A percentile compares a stretch with the other conserved stretches of the same genome.
These are phyloP conservation scores for Lachnellula arida DNA, from an alignment of 2,329 filamentous ascomycete species.

Conservation along the genomic window DNA sequence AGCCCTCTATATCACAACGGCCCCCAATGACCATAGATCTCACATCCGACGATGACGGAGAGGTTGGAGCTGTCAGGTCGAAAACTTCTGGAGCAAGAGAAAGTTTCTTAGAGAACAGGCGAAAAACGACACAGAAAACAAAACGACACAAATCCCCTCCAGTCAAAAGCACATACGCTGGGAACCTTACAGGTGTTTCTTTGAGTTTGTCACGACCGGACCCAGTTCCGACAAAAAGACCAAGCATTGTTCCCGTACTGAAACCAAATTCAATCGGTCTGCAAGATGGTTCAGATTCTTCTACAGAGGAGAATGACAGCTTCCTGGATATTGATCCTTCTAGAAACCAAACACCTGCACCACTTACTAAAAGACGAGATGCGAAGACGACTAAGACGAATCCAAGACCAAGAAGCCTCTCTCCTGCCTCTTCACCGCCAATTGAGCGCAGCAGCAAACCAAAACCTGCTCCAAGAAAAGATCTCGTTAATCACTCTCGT, in stretches of 20 bases:
- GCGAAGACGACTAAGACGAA: background rate
- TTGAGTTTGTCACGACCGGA: constrained; percentile 19
- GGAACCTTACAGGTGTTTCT: constrained; percentile 25
- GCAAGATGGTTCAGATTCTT: background rate
- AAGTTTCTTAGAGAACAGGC: background rate
- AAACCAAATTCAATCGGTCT: background rate
- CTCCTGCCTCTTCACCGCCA: background rate
- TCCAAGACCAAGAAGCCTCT: background rate
- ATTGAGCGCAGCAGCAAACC: background rate
- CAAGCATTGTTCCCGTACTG: background rate
- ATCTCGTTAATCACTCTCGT: background rate
- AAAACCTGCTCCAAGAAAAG: background rate
- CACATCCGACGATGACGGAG: constrained; percentile 21
- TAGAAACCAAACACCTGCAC: background rate
- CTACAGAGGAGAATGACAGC: background rate
- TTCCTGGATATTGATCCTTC: constrained; percentile 1
- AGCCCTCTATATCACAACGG: constrained; percentile 2
- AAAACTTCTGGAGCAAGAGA: background rate
- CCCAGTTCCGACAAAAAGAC: background rate
- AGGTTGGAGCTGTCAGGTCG: background rate
- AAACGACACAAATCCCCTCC: constrained; percentile 14
- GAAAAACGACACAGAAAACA: constrained; percentile 1
- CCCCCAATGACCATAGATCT: constrained; percentile 21
- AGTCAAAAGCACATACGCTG: constrained; percentile 25
- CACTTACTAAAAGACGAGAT: background rate